phyloP scores from a whole-genome alignment of 257 asterid species.

The Eustoma russellianum region DNA sequence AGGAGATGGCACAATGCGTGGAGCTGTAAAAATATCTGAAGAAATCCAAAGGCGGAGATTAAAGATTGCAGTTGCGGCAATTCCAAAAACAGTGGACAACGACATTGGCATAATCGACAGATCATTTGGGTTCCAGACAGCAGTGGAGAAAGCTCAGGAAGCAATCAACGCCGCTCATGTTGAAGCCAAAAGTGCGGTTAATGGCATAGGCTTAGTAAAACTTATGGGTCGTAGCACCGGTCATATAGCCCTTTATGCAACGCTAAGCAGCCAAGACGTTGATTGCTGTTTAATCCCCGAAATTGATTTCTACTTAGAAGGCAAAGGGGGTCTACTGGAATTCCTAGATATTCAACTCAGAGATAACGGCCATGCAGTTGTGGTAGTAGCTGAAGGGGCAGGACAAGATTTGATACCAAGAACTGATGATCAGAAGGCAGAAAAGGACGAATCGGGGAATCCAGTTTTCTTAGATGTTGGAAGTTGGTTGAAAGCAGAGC shows the following conservation, averaged over 20 bases:
- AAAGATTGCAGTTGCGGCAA: conserved; percentile 51
- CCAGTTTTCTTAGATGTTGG: conserved; percentile 69
- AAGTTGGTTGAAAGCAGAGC: conserved; percentile 65
- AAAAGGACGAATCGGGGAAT: conserved; percentile 70
- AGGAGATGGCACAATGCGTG: conserved; percentile 88
- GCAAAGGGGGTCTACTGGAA: conserved; percentile 61
- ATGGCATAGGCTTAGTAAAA: conserved; percentile 73
- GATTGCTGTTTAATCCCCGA: conserved; percentile 84
- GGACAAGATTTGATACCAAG: conserved; percentile 59
- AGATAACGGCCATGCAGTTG: conserved; percentile 48
- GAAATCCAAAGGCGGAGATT: conserved; percentile 42
- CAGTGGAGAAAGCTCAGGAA: conserved; percentile 86
- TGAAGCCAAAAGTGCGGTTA: conserved; percentile 71
- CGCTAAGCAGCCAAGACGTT: conserved; percentile 68
- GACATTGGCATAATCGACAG: conserved; percentile 70
- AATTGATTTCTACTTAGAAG: conserved; percentile 50
- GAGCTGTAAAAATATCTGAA: conserved; percentile 45
- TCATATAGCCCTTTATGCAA: conserved; percentile 69
- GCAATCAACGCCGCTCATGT: conserved; percentile 73
- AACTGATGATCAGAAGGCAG: conserved; percentile 13
- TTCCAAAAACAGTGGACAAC: conserved; percentile 79
- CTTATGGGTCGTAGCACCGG: conserved; percentile 93
- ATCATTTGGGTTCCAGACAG: conserved; percentile 80
- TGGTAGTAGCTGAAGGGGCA: conserved; percentile 79
- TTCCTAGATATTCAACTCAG: conserved; percentile 35